Evolutionary conservation across 192 early-diverging fungal species (phyloP).

Genomic region (Chytriomyces sp.): DNA sequence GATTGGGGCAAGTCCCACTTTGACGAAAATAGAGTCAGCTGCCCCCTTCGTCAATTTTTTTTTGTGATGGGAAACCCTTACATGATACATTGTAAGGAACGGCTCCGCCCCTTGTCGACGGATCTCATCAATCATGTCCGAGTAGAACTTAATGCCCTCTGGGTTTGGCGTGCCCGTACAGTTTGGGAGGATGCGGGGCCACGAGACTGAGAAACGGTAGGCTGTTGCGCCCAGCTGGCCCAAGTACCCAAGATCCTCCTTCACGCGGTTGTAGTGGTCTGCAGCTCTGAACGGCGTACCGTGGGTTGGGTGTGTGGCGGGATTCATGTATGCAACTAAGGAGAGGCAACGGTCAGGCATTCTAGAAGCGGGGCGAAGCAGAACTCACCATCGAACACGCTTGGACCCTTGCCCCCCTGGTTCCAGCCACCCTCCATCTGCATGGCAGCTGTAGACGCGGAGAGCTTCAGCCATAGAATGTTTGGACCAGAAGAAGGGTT

Average conservation of each 20-base stretch:
- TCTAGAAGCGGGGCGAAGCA: no score
- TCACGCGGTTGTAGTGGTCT: conserved; percentile 37
- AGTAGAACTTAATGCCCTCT: conserved; percentile 39
- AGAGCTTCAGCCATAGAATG: conserved; percentile 9
- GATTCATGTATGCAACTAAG: background rate
- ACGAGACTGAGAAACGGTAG: conserved; percentile 47
- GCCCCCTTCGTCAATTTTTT: background rate
- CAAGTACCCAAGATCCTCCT: conserved; percentile 36
- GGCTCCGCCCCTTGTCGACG: conserved; percentile 33
- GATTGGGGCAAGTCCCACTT: conserved; percentile 6
- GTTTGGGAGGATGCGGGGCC: conserved; percentile 43
- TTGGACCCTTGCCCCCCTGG: conserved; percentile 46
- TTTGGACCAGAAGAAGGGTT: background rate
- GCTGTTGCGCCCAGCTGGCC: conserved; percentile 31
- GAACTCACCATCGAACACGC: conserved; percentile 48
- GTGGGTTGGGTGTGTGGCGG: background rate
- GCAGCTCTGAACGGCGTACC: conserved; percentile 13
- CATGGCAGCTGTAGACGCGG: conserved; percentile 44
- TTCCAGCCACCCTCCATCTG: conserved; percentile 58
- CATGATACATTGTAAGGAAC: conserved; percentile 41
- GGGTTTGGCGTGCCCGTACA: conserved; percentile 42
- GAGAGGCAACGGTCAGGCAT: no score
- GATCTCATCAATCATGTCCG: conserved; percentile 37
- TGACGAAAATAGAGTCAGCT: conserved; percentile 6
- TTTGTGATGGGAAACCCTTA: background rate